These are phyloP conservation scores for Tuber borchii DNA, from an alignment of 495 filamentous ascomycete species.

Conservation along the genomic window DNA sequence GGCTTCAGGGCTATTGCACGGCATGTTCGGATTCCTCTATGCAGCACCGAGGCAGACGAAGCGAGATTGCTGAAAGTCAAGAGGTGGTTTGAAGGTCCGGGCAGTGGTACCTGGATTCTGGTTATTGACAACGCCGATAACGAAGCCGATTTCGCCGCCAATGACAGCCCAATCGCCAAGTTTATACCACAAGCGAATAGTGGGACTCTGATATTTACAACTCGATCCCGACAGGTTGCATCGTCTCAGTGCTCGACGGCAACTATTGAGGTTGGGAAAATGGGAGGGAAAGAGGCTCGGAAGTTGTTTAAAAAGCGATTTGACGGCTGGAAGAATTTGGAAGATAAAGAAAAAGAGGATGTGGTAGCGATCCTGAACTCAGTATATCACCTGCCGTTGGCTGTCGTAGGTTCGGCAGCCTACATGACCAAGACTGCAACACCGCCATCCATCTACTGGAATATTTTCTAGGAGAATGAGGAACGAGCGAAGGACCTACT, in stretches of 20 bases:
- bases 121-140: slow-evolving; percentile 45
- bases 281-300: not conserved
- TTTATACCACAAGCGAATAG: slow-evolving; percentile 25
- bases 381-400: slow-evolving; percentile 40
- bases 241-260: not conserved
- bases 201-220: slow-evolving; percentile 42
- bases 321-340: not conserved
- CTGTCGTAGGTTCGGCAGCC: slow-evolving; percentile 40
- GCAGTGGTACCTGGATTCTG: slow-evolving; percentile 40
- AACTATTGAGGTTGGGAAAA: not conserved
- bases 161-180: not conserved
- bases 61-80: not conserved
- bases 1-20: slow-evolving; percentile 43
- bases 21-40: slow-evolving; percentile 32
- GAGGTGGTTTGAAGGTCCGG: slow-evolving; percentile 10
- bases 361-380: slow-evolving; percentile 24
- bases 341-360: not conserved
- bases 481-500: slow-evolving; percentile 11
- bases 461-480: slow-evolving; percentile 7
- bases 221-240: slow-evolving; percentile 35
- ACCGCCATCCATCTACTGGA: slow-evolving; percentile 1
- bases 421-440: slow-evolving; percentile 37
- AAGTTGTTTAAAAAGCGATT: slow-evolving; percentile 1
- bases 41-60: slow-evolving; percentile 5
- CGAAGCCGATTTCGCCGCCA: slow-evolving; percentile 16